Percentiles rank a stretch among this genome's conserved stretches.
phyloP scores from a whole-genome alignment of 2,329 filamentous ascomycete species.

The Paraphoma sp. region DNA sequence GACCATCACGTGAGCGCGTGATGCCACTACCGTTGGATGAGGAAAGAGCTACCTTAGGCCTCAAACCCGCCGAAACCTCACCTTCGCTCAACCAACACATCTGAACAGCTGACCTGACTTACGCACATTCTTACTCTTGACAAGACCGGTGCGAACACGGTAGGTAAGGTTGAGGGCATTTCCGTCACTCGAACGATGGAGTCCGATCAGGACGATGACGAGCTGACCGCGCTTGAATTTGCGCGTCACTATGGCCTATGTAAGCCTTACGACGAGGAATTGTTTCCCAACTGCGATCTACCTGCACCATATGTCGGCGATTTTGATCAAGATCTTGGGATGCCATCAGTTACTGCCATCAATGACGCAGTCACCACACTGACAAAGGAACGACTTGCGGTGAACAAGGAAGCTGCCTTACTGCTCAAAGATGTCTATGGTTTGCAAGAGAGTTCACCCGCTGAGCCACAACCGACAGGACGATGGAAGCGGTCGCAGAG shows the following conservation, averaged over 20 bases:
- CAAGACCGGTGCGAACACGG: no score
- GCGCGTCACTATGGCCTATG: conserved; percentile 53
- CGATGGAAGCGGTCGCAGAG: conserved; percentile 22
- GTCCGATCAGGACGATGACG: conserved; percentile 26
- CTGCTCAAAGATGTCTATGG: conserved; percentile 31
- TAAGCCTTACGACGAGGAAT: conserved; percentile 40
- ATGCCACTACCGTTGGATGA: not conserved
- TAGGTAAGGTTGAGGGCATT: no score
- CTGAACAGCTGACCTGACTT: not conserved
- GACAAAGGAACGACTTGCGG: conserved; percentile 33
- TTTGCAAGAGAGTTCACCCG: conserved; percentile 4
- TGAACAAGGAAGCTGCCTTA: conserved; percentile 37
- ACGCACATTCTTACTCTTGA: not conserved
- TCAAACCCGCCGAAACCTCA: not conserved
- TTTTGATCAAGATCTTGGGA: conserved; percentile 25
- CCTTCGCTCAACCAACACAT: not conserved
- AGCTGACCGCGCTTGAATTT: conserved; percentile 55
- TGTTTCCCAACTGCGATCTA: conserved; percentile 25
- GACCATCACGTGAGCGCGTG: conserved; percentile 6
- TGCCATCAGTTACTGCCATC: conserved; percentile 19
- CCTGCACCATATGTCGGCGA: conserved; percentile 10
- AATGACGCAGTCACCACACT: conserved; percentile 20
- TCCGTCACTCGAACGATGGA: conserved; percentile 17
- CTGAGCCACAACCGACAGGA: conserved; percentile 1
- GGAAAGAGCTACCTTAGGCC: conserved; percentile 5